A percentile compares a stretch with the other conserved stretches of the same genome.
Conservation (phyloP, 345 rosid genomes). For the Geranium rotundifolium region DNA sequence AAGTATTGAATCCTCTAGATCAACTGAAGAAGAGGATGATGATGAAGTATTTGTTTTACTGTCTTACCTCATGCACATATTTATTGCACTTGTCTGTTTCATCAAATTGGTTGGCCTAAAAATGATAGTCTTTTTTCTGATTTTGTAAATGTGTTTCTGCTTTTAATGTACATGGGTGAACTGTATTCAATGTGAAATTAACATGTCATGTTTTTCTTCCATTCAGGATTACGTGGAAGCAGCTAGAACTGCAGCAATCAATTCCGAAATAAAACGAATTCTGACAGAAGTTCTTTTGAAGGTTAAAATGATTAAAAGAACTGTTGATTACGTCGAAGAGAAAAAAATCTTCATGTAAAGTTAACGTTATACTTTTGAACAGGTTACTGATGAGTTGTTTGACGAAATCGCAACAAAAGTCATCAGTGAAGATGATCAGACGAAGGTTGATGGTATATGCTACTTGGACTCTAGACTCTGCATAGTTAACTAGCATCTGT, state of each 20-base stretch:
- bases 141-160: neutral
- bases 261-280: constrained; percentile 85
- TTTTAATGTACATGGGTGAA: constrained; percentile 8
- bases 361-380: constrained; percentile 14
- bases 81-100: neutral
- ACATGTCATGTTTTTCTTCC: constrained; percentile 4
- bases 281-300: constrained; percentile 90
- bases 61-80: constrained; percentile 7
- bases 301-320: constrained; percentile 30
- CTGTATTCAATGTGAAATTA: neutral
- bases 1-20: constrained; percentile 63
- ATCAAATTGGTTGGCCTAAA: neutral
- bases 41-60: constrained; percentile 43
- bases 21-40: constrained; percentile 76
- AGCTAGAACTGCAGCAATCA: constrained; percentile 58
- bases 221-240: constrained; percentile 76
- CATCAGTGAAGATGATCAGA: constrained; percentile 58
- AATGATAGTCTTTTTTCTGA: neutral
- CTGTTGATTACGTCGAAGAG: constrained; percentile 8
- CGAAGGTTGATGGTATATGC: constrained; percentile 46
- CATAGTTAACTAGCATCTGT: constrained; percentile 5
- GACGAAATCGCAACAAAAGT: constrained; percentile 93
- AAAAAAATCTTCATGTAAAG: constrained; percentile 7
- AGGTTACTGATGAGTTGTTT: constrained; percentile 94
- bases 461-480: constrained; percentile 1